Conservation (phyloP, 208 protist genomes). For the Lotmaria passim region DNA sequence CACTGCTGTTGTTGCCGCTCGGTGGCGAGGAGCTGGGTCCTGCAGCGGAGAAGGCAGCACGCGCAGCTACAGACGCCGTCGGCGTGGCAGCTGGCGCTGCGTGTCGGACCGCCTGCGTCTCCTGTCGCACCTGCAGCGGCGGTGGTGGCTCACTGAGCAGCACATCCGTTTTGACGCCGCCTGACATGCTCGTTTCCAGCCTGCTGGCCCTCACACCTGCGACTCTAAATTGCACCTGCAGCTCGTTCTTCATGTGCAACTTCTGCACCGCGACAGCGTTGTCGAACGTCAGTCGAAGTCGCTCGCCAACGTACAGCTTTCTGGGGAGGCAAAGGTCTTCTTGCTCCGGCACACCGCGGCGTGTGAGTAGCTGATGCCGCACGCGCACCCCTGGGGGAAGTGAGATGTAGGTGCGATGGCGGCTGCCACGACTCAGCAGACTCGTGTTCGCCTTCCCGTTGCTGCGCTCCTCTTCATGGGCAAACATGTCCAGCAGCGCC, state of each 20-base stretch:
- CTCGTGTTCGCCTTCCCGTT: neutral
- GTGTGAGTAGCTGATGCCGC: conserved; percentile 64
- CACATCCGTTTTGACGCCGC: conserved; percentile 1
- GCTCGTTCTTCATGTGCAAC: conserved; percentile 9
- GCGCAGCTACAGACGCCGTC: neutral
- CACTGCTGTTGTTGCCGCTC: neutral
- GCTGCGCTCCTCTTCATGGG: conserved; percentile 11
- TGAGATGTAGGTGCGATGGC: conserved; percentile 33
- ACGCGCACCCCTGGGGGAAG: conserved; percentile 61
- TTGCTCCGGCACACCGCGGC: conserved; percentile 56
- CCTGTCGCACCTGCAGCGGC: conserved; percentile 27
- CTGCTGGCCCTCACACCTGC: conserved; percentile 11
- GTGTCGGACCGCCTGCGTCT: conserved; percentile 19
- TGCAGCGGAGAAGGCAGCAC: neutral
- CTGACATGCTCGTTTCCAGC: neutral
- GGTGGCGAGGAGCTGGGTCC: neutral
- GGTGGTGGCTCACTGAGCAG: conserved; percentile 19
- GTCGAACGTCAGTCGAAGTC: conserved; percentile 63
- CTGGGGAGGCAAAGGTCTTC: conserved; percentile 65
- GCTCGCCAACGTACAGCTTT: conserved; percentile 64
- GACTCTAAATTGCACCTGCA: conserved; percentile 19
- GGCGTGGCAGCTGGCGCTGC: neutral
- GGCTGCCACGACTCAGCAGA: neutral
- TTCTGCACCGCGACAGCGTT: conserved; percentile 41
- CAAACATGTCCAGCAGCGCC: conserved; percentile 21